Conservation (phyloP, 2,329 filamentous ascomycete species). For the Ceratocystis albifundus region DNA sequence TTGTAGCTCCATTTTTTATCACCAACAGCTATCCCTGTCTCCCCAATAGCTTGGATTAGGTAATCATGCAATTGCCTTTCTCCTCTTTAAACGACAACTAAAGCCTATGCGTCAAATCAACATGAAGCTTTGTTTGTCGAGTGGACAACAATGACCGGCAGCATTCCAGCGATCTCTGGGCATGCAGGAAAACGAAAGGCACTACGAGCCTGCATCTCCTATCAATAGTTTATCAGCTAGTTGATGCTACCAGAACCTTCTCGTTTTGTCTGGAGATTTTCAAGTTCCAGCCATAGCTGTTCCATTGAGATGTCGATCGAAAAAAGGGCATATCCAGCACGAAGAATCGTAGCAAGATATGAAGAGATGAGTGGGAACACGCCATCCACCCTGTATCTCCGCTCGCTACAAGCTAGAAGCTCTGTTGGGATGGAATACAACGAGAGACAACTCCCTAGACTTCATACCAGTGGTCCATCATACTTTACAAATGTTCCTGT, state of each 20-base stretch:
- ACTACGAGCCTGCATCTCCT: neutral
- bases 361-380: neutral
- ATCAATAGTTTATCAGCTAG: neutral
- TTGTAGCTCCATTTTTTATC: neutral
- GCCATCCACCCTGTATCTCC: neutral
- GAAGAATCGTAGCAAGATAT: neutral
- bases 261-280: no score
- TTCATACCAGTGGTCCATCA: conserved; percentile 2
- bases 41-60: conserved; percentile 13
- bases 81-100: conserved; percentile 21
- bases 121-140: neutral
- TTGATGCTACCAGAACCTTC: neutral
- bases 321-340: conserved; percentile 3
- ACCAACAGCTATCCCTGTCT: neutral
- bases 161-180: conserved; percentile 6
- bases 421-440: neutral
- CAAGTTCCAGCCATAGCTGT: neutral
- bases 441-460: conserved; percentile 3
- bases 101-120: neutral
- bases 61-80: conserved; percentile 17
- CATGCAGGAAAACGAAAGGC: no score
- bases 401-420: neutral
- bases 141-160: neutral
- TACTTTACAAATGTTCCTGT: neutral
- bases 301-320: neutral